Base-by-base conservation (phyloP, 805 yeast species). In the Cyberlindnera nakhonratchasimensis region DNA sequence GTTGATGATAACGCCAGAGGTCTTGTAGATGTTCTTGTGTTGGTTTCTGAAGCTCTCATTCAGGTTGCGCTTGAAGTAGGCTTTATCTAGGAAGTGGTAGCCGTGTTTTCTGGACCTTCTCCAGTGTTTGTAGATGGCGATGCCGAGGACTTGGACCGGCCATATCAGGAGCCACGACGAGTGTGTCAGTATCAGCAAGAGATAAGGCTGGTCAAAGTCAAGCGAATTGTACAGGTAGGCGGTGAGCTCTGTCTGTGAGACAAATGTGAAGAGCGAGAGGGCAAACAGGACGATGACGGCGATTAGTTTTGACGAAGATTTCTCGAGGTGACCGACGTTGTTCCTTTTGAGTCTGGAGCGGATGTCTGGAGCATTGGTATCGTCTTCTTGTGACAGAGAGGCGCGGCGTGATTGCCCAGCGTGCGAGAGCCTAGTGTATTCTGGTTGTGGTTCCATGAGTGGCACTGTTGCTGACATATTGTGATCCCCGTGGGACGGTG, bases 231-330 rank as follows among this genome's bases (percentile, higher is more conserved):
- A 82, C 6, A 87, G 71, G 42, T 80, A 80, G 6, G 87, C 74
- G 2, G 95, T 86, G 46, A 81, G 67, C 58, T 87, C 96, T 0
- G 96, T 87, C 58, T 87, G 96, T 13, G 72, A 55, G 5, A 88
- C 89, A 63, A 88, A 88, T 3, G 89, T 55, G 7, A 75, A 54
- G 45, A 80, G 50, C 0, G 83, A 74, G 2, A 76, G 44, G 2
- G 69, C 12, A 31, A 80, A 71, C 2, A 83, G 67, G 10, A 40
- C 48, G 16, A 48, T 23, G 11, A 48, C 52, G 2, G 48, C 45
- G 25, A 21, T 17, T 6, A 48, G 37, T 39, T 48, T 48, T 8
- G 43, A 21, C 7, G 40, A 35, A 3, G 52, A 52, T 34, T 45
- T 51, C 29, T 48, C 53, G 20, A 47, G 10, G 24, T 45, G 54